These are phyloP conservation scores for Linum lewisii DNA, from an alignment of 345 rosid species.

Conservation along the genomic window DNA sequence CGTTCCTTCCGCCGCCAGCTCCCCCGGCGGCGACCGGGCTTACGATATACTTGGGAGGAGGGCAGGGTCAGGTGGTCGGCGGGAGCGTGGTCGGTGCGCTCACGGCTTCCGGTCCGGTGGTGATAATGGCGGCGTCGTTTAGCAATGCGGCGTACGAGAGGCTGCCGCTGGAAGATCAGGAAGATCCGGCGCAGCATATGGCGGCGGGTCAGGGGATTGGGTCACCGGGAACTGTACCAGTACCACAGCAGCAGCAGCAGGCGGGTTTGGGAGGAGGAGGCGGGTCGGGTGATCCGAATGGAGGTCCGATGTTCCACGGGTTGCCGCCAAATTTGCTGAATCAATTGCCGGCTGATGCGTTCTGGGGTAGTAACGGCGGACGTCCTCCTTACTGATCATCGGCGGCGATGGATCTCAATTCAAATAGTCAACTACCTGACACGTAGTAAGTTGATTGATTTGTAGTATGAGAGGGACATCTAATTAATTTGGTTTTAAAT, in stretches of 20 bases:
- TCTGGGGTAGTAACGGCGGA: constrained; percentile 48
- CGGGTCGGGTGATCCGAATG: constrained; percentile 36
- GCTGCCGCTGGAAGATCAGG: constrained; percentile 79
- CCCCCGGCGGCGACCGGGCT: constrained; percentile 83
- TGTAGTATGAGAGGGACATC: not conserved
- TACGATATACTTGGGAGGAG: constrained; percentile 85
- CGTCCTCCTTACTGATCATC: constrained; percentile 37
- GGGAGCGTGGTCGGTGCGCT: constrained; percentile 81
- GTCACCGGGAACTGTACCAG: constrained; percentile 24
- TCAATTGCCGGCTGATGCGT: constrained; percentile 62
- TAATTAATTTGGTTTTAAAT: too few species aligned
- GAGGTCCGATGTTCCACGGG: constrained; percentile 49
- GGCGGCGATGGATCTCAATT: not conserved
- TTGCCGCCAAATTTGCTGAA: constrained; percentile 66
- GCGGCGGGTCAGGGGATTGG: constrained; percentile 32
- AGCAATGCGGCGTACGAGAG: constrained; percentile 97
- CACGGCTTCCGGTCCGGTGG: constrained; percentile 76
- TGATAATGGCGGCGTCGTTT: constrained; percentile 91
- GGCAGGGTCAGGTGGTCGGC: constrained; percentile 96
- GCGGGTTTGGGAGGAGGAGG: constrained; percentile 15
- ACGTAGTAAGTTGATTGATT: not conserved
- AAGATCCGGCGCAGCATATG: constrained; percentile 19
- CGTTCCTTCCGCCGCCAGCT: constrained; percentile 90
- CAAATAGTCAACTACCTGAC: not conserved
- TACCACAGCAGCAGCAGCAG: constrained; percentile 26